Percentiles rank a stretch among this genome's conserved stretches.
These are phyloP conservation scores for Globisporangium cystogenes DNA, from an alignment of 352 stramenopile genomes.

Conservation along the genomic window DNA sequence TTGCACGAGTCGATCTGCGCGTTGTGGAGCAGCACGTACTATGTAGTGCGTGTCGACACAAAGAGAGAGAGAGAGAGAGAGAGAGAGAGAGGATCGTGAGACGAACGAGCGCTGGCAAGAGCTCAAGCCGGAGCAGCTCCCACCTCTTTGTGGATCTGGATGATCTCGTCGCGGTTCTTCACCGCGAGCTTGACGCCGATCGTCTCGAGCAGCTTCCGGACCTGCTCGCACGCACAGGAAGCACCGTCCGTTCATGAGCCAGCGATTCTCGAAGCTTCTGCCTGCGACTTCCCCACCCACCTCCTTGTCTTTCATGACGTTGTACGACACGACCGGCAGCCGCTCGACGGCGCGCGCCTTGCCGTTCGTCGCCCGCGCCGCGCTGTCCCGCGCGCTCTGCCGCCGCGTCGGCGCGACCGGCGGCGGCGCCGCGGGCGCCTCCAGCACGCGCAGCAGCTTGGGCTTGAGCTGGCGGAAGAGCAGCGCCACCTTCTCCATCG, in stretches of 20 bases:
- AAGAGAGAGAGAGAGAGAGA: too few species aligned
- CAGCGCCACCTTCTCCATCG: conserved; percentile 64
- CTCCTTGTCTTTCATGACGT: conserved; percentile 83
- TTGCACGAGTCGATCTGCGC: conserved; percentile 77
- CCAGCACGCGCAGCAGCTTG: conserved; percentile 42
- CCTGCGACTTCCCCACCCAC: conserved; percentile 7
- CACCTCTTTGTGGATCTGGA: conserved; percentile 88
- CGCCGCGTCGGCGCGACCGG: neutral
- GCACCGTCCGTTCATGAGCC: neutral
- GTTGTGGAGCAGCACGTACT: conserved; percentile 79
- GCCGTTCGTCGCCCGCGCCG: conserved; percentile 1
- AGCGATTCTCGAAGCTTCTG: neutral
- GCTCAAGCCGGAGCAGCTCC: neutral
- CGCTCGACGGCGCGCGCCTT: conserved; percentile 26
- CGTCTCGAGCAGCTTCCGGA: conserved; percentile 62
- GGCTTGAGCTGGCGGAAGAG: conserved; percentile 71
- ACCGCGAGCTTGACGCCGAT: conserved; percentile 55
- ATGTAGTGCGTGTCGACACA: neutral
- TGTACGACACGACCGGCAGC: conserved; percentile 79
- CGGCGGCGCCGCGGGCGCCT: neutral
- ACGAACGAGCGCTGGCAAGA: neutral
- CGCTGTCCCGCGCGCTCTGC: conserved; percentile 3
- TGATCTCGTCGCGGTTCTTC: conserved; percentile 80
- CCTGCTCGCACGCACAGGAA: conserved; percentile 4
- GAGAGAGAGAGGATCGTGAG: neutral